Conservation (phyloP, 306 rosid genomes). For the Mimosa bimucronata region DNA sequence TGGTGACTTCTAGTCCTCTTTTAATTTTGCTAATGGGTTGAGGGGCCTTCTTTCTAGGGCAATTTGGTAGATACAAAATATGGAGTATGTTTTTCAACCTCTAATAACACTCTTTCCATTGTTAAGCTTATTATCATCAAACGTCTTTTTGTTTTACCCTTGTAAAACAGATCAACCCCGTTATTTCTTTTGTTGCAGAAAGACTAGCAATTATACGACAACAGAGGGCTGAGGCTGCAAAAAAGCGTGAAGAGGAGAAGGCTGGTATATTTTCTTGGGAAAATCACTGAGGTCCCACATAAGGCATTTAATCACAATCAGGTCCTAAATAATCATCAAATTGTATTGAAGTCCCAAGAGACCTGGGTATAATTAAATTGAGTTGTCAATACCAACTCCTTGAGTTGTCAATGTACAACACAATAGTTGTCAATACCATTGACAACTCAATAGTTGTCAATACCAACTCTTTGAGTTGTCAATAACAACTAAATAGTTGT, state of each 20-base stretch:
- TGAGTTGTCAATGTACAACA: too few species aligned
- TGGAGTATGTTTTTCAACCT: background rate
- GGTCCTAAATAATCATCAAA: too few species aligned
- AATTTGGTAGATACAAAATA: background rate
- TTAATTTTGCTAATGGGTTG: background rate
- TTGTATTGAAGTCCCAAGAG: too few species aligned
- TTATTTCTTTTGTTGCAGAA: background rate
- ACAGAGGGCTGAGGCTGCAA: conserved; percentile 26
- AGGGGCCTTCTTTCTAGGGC: background rate
- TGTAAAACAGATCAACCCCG: background rate
- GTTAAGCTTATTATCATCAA: background rate
- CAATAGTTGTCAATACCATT: too few species aligned
- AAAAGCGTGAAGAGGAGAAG: conserved; percentile 34
- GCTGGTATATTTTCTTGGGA: conserved; percentile 23
- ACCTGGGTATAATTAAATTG: too few species aligned
- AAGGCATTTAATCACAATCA: too few species aligned
- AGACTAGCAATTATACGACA: conserved; percentile 27
- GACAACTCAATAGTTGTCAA: too few species aligned
- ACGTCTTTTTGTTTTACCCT: background rate
- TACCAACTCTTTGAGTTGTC: too few species aligned
- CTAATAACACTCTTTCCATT: background rate
- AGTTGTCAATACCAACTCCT: too few species aligned
- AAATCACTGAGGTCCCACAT: too few species aligned
- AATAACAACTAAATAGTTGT: too few species aligned
- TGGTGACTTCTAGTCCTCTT: background rate